Evolutionary conservation across 352 stramenopile genomes (phyloP), one percentile per base, ranked within the genome.

Genomic region (Phytophthora gonapodyides): DNA sequence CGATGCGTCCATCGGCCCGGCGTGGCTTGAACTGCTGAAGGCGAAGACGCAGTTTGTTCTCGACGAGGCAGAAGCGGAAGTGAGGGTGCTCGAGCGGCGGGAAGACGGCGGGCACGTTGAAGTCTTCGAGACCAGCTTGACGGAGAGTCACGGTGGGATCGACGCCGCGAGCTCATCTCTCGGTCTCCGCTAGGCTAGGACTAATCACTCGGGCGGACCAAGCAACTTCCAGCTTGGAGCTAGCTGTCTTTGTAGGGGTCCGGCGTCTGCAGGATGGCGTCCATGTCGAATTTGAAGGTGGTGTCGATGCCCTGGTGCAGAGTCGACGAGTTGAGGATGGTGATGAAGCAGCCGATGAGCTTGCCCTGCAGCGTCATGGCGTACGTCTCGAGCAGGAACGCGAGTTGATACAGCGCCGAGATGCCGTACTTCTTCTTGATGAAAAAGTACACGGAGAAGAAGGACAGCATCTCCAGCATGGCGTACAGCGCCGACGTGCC

Each of bases 331-430:
- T 48, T 48, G 7, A 27, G 11, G 7, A 48, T 15, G 21, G 8
- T n/a, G 33, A 64, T 64, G 49, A 74, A 55, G 30, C 49, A 56
- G 7, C 43, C 54, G 24, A 70, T 46, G n/a, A 67, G 44, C 37
- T 70, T 67, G 7, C 47, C 57, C 34, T 67, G 62, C 15, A 66
- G 37, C 19, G 19, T 44, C 16, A 44, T 56, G 0, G 19, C 19
- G 55, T 73, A 71, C 17, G 45, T 63, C 41, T 74, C 60, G n/a
- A 76, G 46, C 59, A 76, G 37, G 43, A 76, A 76, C n/a, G 45
- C 64, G 34, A 76, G 54, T 51, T 63, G 44, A n/a, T 69, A 60
- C 10, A 72, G 38, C 27, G 50, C 53, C 37, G 42, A 67, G 45
- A 73, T 38, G 17, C 63, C 57, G 57, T 69, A 73, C 31, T 55